Conservation (phyloP, 306 rosid species). For the Cicer judaicum region DNA sequence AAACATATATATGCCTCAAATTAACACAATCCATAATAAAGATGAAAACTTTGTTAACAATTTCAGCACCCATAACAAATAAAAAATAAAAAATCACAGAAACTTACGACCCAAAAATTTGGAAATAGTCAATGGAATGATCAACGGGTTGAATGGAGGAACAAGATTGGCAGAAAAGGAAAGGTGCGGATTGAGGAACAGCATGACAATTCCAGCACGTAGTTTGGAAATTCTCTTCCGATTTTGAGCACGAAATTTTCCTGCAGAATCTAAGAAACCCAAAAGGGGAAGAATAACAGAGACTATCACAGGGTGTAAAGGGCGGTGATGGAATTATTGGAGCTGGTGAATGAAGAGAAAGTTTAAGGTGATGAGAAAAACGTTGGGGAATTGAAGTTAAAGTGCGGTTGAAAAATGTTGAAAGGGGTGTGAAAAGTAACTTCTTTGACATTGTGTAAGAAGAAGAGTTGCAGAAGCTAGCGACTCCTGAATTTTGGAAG, state of each 20-base stretch:
- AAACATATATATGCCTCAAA: background rate
- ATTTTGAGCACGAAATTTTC: conserved; percentile 48
- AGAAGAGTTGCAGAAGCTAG: background rate
- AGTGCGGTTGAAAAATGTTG: conserved; percentile 45
- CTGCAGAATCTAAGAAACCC: conserved; percentile 32
- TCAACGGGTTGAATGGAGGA: conserved; percentile 79
- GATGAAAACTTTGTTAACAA: conserved; percentile 28
- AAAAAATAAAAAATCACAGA: background rate
- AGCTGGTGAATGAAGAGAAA: conserved; percentile 7
- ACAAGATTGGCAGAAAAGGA: conserved; percentile 74
- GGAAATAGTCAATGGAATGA: conserved; percentile 71
- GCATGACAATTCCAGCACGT: conserved; percentile 81
- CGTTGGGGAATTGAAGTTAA: conserved; percentile 41
- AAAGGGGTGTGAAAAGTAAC: conserved; percentile 52
- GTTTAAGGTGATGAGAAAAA: conserved; percentile 28
- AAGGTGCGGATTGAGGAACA: conserved; percentile 49
- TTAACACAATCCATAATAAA: conserved; percentile 26
- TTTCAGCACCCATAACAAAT: conserved; percentile 17
- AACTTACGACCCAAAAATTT: conserved; percentile 79
- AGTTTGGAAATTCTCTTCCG: conserved; percentile 42
- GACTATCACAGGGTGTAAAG: conserved; percentile 5
- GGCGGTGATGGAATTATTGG: conserved; percentile 14
- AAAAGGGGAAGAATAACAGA: conserved; percentile 39
- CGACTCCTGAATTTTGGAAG: conserved; percentile 21
- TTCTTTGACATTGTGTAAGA: conserved; percentile 55